Evolutionary conservation across 2,329 filamentous ascomycete species (phyloP), one percentile per base, ranked within the genome.

Genomic region (Apiospora marii): DNA sequence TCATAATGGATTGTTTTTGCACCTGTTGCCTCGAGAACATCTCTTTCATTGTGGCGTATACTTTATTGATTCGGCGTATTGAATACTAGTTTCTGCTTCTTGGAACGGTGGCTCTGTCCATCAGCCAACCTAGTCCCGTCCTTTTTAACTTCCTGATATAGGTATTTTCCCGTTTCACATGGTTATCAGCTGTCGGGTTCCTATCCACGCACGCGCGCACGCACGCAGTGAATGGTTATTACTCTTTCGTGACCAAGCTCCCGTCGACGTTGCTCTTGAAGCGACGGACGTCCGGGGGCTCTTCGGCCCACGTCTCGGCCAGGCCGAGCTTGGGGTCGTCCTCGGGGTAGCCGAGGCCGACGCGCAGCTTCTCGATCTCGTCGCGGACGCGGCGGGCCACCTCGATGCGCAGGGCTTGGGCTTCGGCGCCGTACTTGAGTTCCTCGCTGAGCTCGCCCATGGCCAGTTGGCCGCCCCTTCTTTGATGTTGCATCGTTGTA

Each of bases 361-460:
- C 87, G 74, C 96, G 88, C 30, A 98, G 87, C 78, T 94, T 94
- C 70, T 96, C 83, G 3, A 99, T 92, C 80, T 97, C 93, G 71
- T 93, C 88, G 68, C 96, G 88, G 46, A 98, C 90, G 73, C 92
- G 88, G 81, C 88, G 87, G 1, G 96, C 94, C 68, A 96, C 94
- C 81, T 98, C 94, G 71, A 93, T 91, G 73, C 96, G 87, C 74
- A 97, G 84, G 76, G 91, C 88, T 70, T 93, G 88, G 0, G 94
- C 96, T 82, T 98, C 95, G n/a, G 85, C 82, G 14, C 91, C 89
- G 76, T 91, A 89, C 81, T 91, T 91, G 41, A 96, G 84, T 30
- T 94, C 91, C 19, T 94, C 91, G 5, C 84, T 90, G 71, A 94
- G 80, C 19, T 92, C 89, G 0, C 91, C 93, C 83, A 71, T 41